Percentiles rank a stretch among this genome's conserved stretches.
Evolutionary conservation across 306 rosid genomes (phyloP).

Genomic region (Medicago arabica): DNA sequence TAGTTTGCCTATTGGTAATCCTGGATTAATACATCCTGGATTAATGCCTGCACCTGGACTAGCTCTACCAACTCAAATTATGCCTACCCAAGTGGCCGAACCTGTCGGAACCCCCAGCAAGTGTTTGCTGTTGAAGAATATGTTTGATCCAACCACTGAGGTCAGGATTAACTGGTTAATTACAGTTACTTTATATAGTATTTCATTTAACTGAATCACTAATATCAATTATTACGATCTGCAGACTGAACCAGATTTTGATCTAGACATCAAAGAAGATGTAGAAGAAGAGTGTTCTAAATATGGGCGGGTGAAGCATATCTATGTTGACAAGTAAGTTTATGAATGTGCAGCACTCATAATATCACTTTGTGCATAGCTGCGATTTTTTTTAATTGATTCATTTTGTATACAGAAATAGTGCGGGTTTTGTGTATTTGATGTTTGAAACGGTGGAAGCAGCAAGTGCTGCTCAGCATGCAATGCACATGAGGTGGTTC

Average conservation of each 20-base stretch:
- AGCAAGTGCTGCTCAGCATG: conserved; percentile 84
- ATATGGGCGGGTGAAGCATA: conserved; percentile 89
- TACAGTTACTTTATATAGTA: neutral
- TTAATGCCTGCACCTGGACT: conserved; percentile 48
- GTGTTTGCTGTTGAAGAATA: conserved; percentile 87
- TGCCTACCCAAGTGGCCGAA: conserved; percentile 59
- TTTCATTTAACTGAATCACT: conserved; percentile 32
- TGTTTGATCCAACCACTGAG: conserved; percentile 97
- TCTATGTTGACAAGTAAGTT: conserved; percentile 88
- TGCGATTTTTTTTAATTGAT: conserved; percentile 11
- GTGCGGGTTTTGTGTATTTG: conserved; percentile 91
- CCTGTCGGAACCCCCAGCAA: conserved; percentile 87
- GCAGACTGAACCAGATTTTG: conserved; percentile 92
- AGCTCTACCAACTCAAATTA: conserved; percentile 56
- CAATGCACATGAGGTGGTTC: conserved; percentile 97
- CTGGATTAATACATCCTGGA: conserved; percentile 53
- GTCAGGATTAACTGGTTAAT: conserved; percentile 51
- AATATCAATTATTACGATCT: conserved; percentile 37
- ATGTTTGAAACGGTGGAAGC: conserved; percentile 83
- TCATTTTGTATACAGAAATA: conserved; percentile 60
- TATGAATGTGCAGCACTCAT: neutral
- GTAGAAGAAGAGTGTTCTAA: conserved; percentile 97
- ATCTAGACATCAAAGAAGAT: conserved; percentile 88
- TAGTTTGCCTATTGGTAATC: conserved; percentile 74
- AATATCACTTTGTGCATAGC: neutral